A percentile compares a stretch with the other conserved stretches of the same genome.
Evolutionary conservation across 2,329 filamentous ascomycete species (phyloP).

Genomic region (Pyrenophora tritici-repentis): DNA sequence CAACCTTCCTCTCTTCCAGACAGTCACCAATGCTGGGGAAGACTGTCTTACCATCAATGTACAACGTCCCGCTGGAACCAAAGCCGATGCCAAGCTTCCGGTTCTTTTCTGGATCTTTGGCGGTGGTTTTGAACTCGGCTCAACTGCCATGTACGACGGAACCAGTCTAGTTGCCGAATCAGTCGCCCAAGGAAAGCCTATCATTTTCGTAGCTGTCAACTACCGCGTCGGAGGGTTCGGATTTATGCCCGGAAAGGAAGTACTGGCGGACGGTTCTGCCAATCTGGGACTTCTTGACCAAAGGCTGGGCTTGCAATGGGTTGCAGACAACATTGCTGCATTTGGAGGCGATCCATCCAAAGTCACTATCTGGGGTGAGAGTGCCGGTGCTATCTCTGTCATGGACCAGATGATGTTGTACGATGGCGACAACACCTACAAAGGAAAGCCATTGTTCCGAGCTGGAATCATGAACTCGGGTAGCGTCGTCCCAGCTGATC

Average conservation of each 20-base stretch:
- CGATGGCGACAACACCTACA: conserved; percentile 73
- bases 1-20: conserved; percentile 49
- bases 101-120: conserved; percentile 58
- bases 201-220: conserved; percentile 78
- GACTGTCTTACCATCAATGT: conserved; percentile 54
- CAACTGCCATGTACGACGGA: conserved; percentile 49
- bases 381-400: conserved; percentile 65
- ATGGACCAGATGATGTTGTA: conserved; percentile 78
- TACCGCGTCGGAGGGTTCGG: conserved; percentile 78
- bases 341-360: conserved; percentile 82
- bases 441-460: conserved; percentile 74
- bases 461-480: conserved; percentile 71
- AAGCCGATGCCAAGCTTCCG: conserved; percentile 48
- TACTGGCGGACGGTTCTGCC: conserved; percentile 67
- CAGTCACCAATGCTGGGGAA: conserved; percentile 44
- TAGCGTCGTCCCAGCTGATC: conserved; percentile 47
- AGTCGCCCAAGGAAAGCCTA: conserved; percentile 61
- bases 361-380: conserved; percentile 79
- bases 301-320: conserved; percentile 73
- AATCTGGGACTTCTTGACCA: conserved; percentile 78
- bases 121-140: conserved; percentile 48
- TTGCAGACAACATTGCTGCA: conserved; percentile 73
- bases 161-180: conserved; percentile 49
- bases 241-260: conserved; percentile 71
- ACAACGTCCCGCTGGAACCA: conserved; percentile 48